Evolutionary conservation across 2,329 filamentous ascomycete species (phyloP).

Genomic region (Penicillium sp.): DNA sequence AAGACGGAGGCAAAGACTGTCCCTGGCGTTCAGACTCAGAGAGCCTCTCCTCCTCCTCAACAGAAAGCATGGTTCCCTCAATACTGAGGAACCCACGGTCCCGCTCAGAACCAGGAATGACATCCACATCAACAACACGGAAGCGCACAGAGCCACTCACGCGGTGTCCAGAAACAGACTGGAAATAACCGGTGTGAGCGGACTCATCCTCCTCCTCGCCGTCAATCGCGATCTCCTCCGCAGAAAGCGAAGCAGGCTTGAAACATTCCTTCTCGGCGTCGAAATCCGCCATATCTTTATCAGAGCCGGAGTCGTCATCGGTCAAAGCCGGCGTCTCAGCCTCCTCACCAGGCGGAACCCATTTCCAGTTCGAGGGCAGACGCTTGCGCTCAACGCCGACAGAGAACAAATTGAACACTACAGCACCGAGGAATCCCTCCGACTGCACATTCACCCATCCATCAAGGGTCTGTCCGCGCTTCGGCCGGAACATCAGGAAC

Average conservation of each 20-base stretch:
- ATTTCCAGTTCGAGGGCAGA: constrained; percentile 77
- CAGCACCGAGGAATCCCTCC: constrained; percentile 82
- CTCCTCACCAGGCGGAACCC: constrained; percentile 62
- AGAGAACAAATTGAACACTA: constrained; percentile 90
- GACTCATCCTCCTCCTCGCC: constrained; percentile 53
- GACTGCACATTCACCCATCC: constrained; percentile 83
- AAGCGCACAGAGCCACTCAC: constrained; percentile 73
- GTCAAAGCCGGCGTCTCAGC: constrained; percentile 21
- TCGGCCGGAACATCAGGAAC: constrained; percentile 78
- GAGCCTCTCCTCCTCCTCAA: constrained; percentile 63
- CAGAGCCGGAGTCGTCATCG: constrained; percentile 30
- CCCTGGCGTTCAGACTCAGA: constrained; percentile 53
- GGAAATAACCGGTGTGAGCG: constrained; percentile 68
- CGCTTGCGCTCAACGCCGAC: constrained; percentile 77
- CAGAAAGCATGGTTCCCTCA: constrained; percentile 79
- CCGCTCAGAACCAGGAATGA: constrained; percentile 66
- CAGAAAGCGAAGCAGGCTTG: constrained; percentile 36
- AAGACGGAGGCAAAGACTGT: constrained; percentile 32
- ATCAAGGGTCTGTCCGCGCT: constrained; percentile 70
- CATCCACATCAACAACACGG: constrained; percentile 78
- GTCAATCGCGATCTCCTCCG: constrained; percentile 35
- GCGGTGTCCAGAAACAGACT: constrained; percentile 66
- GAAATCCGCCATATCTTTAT: constrained; percentile 24
- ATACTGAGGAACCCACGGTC: constrained; percentile 77
- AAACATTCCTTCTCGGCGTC: constrained; percentile 43